Base-by-base conservation (phyloP, 2,329 filamentous ascomycete genomes). In the Metarhizium robertsii region DNA sequence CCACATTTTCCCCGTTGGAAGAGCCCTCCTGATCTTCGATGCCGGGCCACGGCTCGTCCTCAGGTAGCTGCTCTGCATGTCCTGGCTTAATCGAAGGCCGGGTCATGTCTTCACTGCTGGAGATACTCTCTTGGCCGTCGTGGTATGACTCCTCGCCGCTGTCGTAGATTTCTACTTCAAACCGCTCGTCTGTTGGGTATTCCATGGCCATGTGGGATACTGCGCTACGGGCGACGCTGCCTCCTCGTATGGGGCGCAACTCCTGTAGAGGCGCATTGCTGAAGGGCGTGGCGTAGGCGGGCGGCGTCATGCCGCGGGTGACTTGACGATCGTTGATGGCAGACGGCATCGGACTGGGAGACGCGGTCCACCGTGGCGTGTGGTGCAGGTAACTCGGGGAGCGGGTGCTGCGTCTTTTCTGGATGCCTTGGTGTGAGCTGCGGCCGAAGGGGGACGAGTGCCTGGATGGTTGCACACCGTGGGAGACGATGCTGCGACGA, bases 281-380 rank as follows among this genome's bases (percentile, higher is more conserved):
- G 65, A 86, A 78, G 0, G 88, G 88, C 0, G 88, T 92, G 2
- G 86, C 86, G 63, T 91, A 91, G n/a, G 83, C 84, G 60, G 84
- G 84, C 0, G 85, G 86, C 0, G 79, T 83, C 13, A 73, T 75
- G 14, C 68, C 68, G 2, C 59, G 56, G 16, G 34, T 25, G 16
- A 47, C 36, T 61, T 67, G 61, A 53, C 67, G 67, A 48, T 74
- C 70, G 6, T 65, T 65, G 4, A 68, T 55, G 4, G 64, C 65
- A 36, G 70, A 64, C 4, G 70, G 71, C 58, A 71, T 66, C 4
- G 75, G 72, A 62, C 70, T 80, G 50, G 70, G 76, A 55, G 70
- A 80, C 34, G 70, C 71, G 56, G 78, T 84, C 73, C 76, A 79
- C 30, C 80, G 75, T 0, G 82, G 81, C 0, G 81, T 84, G 58